Percentiles rank a stretch among this genome's conserved stretches.
Conservation (phyloP, 345 rosid species). For the Arabidopsis suecica region DNA sequence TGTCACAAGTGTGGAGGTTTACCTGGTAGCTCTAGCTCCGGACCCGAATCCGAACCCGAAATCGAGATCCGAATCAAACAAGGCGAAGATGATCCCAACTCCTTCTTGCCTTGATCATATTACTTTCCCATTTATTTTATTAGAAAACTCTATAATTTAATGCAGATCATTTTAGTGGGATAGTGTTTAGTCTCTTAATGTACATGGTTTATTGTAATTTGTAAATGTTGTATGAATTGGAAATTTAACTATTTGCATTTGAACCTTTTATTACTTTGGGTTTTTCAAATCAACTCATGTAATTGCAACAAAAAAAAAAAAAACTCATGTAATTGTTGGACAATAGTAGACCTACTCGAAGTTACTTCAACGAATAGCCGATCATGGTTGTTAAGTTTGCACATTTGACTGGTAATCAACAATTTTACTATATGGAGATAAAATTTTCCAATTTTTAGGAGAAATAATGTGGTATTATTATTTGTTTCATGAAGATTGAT, state of each 20-base stretch:
- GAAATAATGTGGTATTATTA: too few relatives aligned
- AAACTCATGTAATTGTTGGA: background rate
- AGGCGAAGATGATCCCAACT: slow-evolving; percentile 58
- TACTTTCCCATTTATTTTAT: background rate
- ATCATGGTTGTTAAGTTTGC: background rate
- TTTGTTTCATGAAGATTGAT: too few relatives aligned
- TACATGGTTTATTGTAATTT: slow-evolving; percentile 33
- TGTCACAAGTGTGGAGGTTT: slow-evolving; percentile 78
- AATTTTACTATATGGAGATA: background rate
- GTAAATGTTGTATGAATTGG: slow-evolving; percentile 32
- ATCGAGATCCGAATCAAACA: slow-evolving; percentile 41
- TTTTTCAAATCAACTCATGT: background rate
- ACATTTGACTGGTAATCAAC: background rate
- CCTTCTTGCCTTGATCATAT: slow-evolving; percentile 56
- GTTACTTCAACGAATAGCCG: background rate
- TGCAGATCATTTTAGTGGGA: slow-evolving; percentile 32
- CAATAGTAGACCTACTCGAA: background rate
- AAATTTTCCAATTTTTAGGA: background rate
- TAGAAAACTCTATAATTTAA: slow-evolving; percentile 13
- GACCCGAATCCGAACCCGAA: slow-evolving; percentile 46
- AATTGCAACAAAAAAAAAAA: too few relatives aligned
- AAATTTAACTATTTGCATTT: slow-evolving; percentile 22
- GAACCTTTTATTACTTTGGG: background rate
- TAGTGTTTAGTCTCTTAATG: slow-evolving; percentile 26
- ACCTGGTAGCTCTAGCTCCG: slow-evolving; percentile 52